Base-by-base conservation (phyloP, 768 basidiomycete species). In the Floccularia luteovirens region DNA sequence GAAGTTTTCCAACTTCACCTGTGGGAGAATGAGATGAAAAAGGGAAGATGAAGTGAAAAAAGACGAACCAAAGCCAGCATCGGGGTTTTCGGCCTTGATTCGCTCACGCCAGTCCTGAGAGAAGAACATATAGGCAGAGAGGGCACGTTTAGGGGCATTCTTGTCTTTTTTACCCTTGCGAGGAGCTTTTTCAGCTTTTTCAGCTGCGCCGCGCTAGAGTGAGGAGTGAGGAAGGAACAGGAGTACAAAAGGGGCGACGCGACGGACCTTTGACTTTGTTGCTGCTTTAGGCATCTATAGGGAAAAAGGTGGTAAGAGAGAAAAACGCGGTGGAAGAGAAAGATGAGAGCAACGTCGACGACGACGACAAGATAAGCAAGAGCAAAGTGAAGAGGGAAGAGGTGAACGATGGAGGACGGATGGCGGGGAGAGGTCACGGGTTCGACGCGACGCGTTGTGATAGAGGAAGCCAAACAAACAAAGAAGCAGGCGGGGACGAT, bases 41-140 rank as follows among this genome's bases (percentile, higher is more conserved):
- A 30, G 6, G 17, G 23, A 30, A 38, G 39, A 35, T 43, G 28
- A 51, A 36, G 33, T 22, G 39, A 27, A 41, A n/a, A 32, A 35
- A 14, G 24, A 59, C 72, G 48, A 49, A 87, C 92, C 93, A 56
- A 97, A 98, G 41, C 83, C 74, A 21, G 90, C 91, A 43, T 92
- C 90, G 36, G 93, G 93, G 68, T 97, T 94, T 68, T 96, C 91
- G 43, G 77, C 57, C 80, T 93, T 94, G 75, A 97, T 88, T 58
- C 86, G 78, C 64, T 93, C 87, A 57, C 93, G 77, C 88, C 90
- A 86, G 62, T 91, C 93, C 61, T 92, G 88, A 52, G 79, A 82
- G 75, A 97, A 98, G 84, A 92, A 92, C 94, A 98, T 96, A 70
- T 96, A 98, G 28, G 94, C 91, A 22, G 92, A 96, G 33, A 96